A percentile compares a stretch with the other conserved stretches of the same genome.
phyloP scores from a whole-genome alignment of 73 alveolate genomes.

The Breviolum minutum region DNA sequence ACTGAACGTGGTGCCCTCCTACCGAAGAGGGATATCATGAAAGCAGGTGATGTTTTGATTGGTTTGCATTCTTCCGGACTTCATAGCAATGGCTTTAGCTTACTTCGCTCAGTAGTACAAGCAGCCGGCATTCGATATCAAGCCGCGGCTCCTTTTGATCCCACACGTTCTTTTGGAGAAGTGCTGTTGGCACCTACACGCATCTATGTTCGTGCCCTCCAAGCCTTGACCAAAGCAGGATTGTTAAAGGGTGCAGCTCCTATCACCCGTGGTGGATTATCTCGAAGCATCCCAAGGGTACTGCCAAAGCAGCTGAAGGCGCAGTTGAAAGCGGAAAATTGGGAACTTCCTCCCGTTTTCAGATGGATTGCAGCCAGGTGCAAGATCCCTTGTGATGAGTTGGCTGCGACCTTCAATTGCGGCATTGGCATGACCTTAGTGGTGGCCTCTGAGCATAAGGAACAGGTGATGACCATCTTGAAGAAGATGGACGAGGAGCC shows the following conservation, averaged over 20 bases:
- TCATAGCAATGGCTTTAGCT: conserved; percentile 93
- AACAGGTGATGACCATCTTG: conserved; percentile 52
- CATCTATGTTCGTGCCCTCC: conserved; percentile 67
- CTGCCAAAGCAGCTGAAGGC: conserved; percentile 72
- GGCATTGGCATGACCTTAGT: conserved; percentile 88
- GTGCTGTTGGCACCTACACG: conserved; percentile 93
- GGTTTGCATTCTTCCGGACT: conserved; percentile 83
- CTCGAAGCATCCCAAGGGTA: conserved; percentile 80
- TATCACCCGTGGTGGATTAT: conserved; percentile 83
- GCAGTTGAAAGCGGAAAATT: conserved; percentile 28
- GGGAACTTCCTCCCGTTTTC: conserved; percentile 95
- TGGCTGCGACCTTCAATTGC: conserved; percentile 89
- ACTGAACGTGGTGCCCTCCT: conserved; percentile 29
- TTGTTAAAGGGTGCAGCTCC: conserved; percentile 74
- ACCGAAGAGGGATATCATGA: conserved; percentile 59
- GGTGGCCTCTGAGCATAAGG: conserved; percentile 67
- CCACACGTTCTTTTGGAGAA: conserved; percentile 88
- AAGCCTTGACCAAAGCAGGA: conserved; percentile 56
- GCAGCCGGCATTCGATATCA: conserved; percentile 86
- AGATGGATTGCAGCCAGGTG: conserved; percentile 93
- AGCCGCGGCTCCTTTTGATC: conserved; percentile 95
- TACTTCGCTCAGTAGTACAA: conserved; percentile 71
- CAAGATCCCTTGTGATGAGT: conserved; percentile 83
- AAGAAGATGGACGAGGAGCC: conserved; percentile 65
- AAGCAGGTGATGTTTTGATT: conserved; percentile 73